Base-by-base conservation (phyloP, 73 alveolate species). In the Paramecium sonneborni region DNA sequence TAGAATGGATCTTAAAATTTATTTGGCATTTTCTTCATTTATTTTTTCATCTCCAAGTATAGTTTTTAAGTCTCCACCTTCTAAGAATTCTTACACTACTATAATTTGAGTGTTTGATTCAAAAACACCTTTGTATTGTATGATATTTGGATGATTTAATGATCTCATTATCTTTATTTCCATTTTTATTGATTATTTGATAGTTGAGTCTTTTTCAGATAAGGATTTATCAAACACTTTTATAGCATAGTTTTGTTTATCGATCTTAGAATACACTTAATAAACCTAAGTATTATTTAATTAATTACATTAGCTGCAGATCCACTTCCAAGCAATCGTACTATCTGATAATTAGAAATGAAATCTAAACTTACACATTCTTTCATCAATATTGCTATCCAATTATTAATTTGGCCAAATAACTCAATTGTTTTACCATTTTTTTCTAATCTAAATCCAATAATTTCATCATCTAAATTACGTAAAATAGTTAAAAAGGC, bases 91-190 rank as follows among this genome's bases (percentile, higher is more conserved):
- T 39, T 34, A 62, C 1, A 86, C 93, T 62, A 86, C 18, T 6
- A 86, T 56, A 20, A 86, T 58, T 20, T 86, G 37, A 37, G 86
- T 56, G n/a, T 86, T 79, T 6, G 67, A 39, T 76, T 95, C 98
- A 93, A 82, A 95, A 23, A 95, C 93, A 28, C 91, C 97, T 67
- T 95, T 90, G 55, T 95, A 68, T 85, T 92, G 85, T 21, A 95
- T 95, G 18, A 95, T 94, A 68, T 93, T 88, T n/a, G 95, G 96
- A 94, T 95, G 98, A 38, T 92, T 93, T 35, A 96, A 92, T 95
- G 85, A 88, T 93, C 93, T 95, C 85, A 95, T 41, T 18, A 92
- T 58, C 85, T 89, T 93, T 9, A 96, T 95, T 85, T 96, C 98
- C 15, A 94, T 94, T 67, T 92, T 44, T 3, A 94, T 94, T 56